phyloP scores from a whole-genome alignment of 2,329 filamentous ascomycete genomes.

The Diaporthe destruens region DNA sequence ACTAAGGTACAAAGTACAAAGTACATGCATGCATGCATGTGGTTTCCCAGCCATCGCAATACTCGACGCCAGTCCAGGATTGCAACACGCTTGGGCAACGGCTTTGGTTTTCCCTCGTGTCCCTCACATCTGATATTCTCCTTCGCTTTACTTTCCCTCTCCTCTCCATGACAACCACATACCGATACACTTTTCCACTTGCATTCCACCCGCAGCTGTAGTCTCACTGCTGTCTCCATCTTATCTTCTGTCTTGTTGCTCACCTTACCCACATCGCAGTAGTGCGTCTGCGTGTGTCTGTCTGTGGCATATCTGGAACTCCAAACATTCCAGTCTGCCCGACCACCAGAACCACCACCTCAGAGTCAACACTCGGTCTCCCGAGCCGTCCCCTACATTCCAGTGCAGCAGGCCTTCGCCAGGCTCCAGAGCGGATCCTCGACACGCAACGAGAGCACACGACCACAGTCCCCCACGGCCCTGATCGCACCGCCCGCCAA shows the following conservation, averaged over 20 bases:
- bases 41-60: conserved; percentile 45
- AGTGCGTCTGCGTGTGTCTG: neutral
- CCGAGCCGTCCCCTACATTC: conserved; percentile 25
- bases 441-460: neutral
- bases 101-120: conserved; percentile 32
- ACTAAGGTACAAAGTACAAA: neutral
- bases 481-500: conserved; percentile 24
- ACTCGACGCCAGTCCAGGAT: conserved; percentile 38
- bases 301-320: conserved; percentile 5
- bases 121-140: neutral
- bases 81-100: conserved; percentile 34
- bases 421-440: conserved; percentile 12
- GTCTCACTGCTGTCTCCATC: conserved; percentile 35
- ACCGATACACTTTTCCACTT: conserved; percentile 30
- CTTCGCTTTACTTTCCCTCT: neutral
- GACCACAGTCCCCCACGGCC: neutral
- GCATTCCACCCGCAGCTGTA: conserved; percentile 39
- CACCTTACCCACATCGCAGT: conserved; percentile 20
- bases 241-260: neutral
- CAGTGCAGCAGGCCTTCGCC: conserved; percentile 17
- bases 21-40: too few species aligned
- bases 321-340: conserved; percentile 30
- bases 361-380: conserved; percentile 19
- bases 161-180: conserved; percentile 30
- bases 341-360: neutral